phyloP scores from a whole-genome alignment of 139 green algal species.

The Auxenochlorella pyrenoidosa region DNA sequence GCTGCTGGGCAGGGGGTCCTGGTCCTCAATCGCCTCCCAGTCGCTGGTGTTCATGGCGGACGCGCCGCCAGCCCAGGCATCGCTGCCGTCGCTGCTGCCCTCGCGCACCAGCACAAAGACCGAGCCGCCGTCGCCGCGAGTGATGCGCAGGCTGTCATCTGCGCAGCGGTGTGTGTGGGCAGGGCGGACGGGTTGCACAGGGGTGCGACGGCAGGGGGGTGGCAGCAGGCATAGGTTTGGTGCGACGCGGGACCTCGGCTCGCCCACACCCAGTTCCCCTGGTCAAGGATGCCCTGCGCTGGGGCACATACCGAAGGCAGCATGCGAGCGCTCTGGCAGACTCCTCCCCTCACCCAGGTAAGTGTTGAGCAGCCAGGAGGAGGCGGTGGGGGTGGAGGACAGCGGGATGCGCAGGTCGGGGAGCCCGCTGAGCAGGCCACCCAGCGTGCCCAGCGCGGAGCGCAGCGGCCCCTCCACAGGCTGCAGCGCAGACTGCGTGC shows the following conservation, averaged over 20 bases:
- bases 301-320: no score
- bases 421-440: constrained; percentile 55
- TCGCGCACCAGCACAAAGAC: constrained; percentile 73
- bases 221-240: no score
- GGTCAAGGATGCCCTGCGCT: no score
- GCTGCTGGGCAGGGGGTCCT: not conserved
- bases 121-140: constrained; percentile 68
- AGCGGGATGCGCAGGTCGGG: constrained; percentile 75
- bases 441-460: constrained; percentile 42
- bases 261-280: no score
- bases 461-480: constrained; percentile 43
- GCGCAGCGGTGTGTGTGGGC: no score
- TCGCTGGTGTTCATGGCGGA: not conserved
- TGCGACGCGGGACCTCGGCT: no score
- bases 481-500: constrained; percentile 49
- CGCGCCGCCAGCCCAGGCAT: not conserved
- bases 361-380: constrained; percentile 85
- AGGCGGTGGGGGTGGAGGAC: not conserved
- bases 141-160: constrained; percentile 64
- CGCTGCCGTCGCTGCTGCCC: constrained; percentile 38
- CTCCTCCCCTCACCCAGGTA: constrained; percentile 76
- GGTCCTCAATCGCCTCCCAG: constrained; percentile 22
- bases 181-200: not conserved
- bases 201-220: not conserved
- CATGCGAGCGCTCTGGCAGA: no score